Conservation (phyloP, 2,329 filamentous ascomycete species). For the Mycogone perniciosa region DNA sequence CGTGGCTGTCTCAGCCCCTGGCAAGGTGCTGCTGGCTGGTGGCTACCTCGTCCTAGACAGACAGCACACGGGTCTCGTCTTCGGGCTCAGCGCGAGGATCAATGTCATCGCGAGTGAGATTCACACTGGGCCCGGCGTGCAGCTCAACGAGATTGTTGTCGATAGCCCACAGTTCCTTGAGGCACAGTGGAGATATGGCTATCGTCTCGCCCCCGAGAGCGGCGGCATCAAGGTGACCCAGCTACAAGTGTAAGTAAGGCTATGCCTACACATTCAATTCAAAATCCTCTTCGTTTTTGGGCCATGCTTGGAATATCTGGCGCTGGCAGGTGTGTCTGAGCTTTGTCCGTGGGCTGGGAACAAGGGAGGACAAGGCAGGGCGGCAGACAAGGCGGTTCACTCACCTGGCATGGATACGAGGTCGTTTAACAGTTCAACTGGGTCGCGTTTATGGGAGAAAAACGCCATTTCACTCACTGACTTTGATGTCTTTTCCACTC, state of each 20-base stretch:
- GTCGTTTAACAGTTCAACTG: background rate
- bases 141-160: slow-evolving; percentile 70
- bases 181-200: slow-evolving; percentile 83
- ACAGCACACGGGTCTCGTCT: slow-evolving; percentile 69
- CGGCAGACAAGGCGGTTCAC: too few relatives aligned
- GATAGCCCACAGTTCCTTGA: slow-evolving; percentile 85
- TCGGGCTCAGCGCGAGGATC: slow-evolving; percentile 62
- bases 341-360: too few relatives aligned
- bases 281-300: background rate
- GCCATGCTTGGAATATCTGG: background rate
- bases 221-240: slow-evolving; percentile 80
- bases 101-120: slow-evolving; percentile 56
- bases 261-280: too few relatives aligned
- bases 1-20: slow-evolving; percentile 76
- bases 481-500: background rate
- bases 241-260: slow-evolving; percentile 61
- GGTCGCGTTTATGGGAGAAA: too few relatives aligned
- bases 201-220: slow-evolving; percentile 60
- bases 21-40: slow-evolving; percentile 90
- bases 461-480: background rate
- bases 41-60: slow-evolving; percentile 93
- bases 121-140: slow-evolving; percentile 55
- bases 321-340: too few relatives aligned
- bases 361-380: too few relatives aligned
- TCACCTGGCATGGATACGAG: too few relatives aligned